Evolutionary conservation across 768 basidiomycete genomes (phyloP), one percentile per base, ranked within the genome.

Genomic region (Tulasnella calospora): DNA sequence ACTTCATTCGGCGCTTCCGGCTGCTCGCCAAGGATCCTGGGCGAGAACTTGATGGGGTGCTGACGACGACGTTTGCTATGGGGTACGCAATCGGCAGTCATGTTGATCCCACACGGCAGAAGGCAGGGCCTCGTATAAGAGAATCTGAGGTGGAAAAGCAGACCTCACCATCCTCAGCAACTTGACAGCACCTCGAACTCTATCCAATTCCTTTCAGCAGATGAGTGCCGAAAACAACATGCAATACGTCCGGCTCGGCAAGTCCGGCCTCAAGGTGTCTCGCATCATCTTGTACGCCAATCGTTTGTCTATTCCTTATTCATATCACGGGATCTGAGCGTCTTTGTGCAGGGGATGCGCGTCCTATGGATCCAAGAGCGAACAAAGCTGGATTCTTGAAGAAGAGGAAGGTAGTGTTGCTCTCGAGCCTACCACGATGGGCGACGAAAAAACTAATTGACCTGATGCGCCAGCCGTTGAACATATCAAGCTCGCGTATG

Each of bases 241-340:
- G 70, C 70, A 71, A 71, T 71, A 71, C 40, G 70, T 33, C 27
- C 30, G 70, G 21, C 70, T 71, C 30, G 70, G 70, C 35, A 71
- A 33, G 30, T 71, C 70, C 70, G 70, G 70, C 30, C 70, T 71
- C 70, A 71, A 71, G 27, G 70, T 71, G 33, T 71, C 70, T n/a
- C 33, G 70, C 35, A 36, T 71, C 19, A 71, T 71, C 40, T 35
- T 71, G 70, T 71, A 41, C 35, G 70, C 27, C 70, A 41, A 71
- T 71, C 30, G 1, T 8, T 36, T 21, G 5, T 51, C 23, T 23
- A 51, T 0, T 12, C 35, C 10, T 10, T 19, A 27, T 5, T 33
- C 30, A 36, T 71, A 41, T 0, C 35, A 19, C 10, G 5, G n/a
- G 27, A 21, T 36, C 70, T 71, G 27, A 71, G 30, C 30, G 21